Evolutionary conservation across 1,139 yeast genomes (phyloP), one percentile per base, ranked within the genome.

Genomic region (Candida pseudoviswanathii): DNA sequence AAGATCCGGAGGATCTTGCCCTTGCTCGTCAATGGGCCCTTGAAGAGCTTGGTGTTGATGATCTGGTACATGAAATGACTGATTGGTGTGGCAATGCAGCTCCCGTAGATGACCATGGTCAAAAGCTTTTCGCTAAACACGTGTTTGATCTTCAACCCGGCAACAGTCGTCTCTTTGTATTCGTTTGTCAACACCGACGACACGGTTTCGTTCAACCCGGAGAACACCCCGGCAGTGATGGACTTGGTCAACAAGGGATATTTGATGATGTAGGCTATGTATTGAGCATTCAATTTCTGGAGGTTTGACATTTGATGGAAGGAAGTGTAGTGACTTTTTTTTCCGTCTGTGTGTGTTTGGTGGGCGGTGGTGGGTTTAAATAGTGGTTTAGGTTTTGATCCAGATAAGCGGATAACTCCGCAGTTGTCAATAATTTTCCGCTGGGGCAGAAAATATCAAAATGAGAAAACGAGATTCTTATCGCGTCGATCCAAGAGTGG

Each of bases 101-200:
- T 76, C 0, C 96, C 96, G 64, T 86, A 90, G 5, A 87, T 60
- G 5, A 88, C 84, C 89, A 90, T 85, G 52, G 80, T 75, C 30
- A 82, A 71, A 47, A 85, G 79, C 57, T 84, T 81, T 16, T 68
- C 61, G 48, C 78, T 73, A 42, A 77, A 55, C 5, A 75, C 68
- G 54, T 78, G 81, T 27, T 68, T 71, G 31, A 73, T 42, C 10
- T 53, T 55, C 29, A 51, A 6, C 2, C 53, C 54, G 1, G 50
- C 51, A 39, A 60, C 53, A 24, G 50, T 54, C 8, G 52, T 46
- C 34, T 60, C 58, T 36, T 68, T 62, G 52, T 61, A 66, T 51
- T 80, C 84, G 41, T 76, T 73, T 2, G 89, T 73, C n/a, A 81
- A 60, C 0, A 70, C 54, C 2, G 84, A 72, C 1, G 89, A 84